These are phyloP conservation scores for Fusarium sambucinum DNA, from an alignment of 2,329 filamentous ascomycete species.

Conservation along the genomic window DNA sequence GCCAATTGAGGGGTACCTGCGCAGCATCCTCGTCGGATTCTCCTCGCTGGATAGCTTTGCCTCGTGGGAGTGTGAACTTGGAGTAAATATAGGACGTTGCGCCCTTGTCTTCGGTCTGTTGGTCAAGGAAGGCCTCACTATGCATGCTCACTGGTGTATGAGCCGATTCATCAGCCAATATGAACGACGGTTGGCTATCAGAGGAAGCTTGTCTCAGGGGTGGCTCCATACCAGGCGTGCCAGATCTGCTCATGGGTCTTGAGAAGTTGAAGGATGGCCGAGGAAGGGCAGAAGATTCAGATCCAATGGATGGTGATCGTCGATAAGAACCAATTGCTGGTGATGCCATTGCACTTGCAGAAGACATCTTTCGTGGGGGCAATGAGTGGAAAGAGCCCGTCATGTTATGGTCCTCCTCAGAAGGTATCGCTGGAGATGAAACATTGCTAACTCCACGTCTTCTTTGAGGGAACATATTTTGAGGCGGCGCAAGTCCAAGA, in stretches of 20 bases:
- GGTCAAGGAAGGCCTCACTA: slow-evolving; percentile 74
- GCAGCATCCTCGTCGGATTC: slow-evolving; percentile 68
- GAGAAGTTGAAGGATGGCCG: slow-evolving; percentile 94
- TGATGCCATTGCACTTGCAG: slow-evolving; percentile 70
- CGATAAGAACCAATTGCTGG: slow-evolving; percentile 72
- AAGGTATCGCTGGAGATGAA: slow-evolving; percentile 73
- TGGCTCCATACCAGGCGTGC: slow-evolving; percentile 68
- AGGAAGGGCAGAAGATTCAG: slow-evolving; percentile 79
- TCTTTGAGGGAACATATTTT: slow-evolving; percentile 60
- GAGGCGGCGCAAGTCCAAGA: slow-evolving; percentile 64
- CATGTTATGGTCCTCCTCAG: slow-evolving; percentile 76
- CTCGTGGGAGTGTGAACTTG: slow-evolving; percentile 85
- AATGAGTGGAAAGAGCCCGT: slow-evolving; percentile 70
- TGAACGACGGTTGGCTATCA: slow-evolving; percentile 75
- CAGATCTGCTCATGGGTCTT: slow-evolving; percentile 82
- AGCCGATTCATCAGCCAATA: slow-evolving; percentile 72
- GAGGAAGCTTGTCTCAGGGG: slow-evolving; percentile 73
- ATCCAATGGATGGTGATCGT: slow-evolving; percentile 86
- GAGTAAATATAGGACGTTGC: slow-evolving; percentile 87
- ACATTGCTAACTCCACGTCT: slow-evolving; percentile 69
- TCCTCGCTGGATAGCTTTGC: slow-evolving; percentile 79
- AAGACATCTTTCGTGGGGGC: slow-evolving; percentile 80
- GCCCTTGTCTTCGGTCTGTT: slow-evolving; percentile 61
- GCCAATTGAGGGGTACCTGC: slow-evolving; percentile 71
- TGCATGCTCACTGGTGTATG: slow-evolving; percentile 80